A percentile compares a stretch with the other conserved stretches of the same genome.
These are phyloP conservation scores for Penicillium occitanis DNA, from an alignment of 2,329 filamentous ascomycete genomes.

Conservation along the genomic window DNA sequence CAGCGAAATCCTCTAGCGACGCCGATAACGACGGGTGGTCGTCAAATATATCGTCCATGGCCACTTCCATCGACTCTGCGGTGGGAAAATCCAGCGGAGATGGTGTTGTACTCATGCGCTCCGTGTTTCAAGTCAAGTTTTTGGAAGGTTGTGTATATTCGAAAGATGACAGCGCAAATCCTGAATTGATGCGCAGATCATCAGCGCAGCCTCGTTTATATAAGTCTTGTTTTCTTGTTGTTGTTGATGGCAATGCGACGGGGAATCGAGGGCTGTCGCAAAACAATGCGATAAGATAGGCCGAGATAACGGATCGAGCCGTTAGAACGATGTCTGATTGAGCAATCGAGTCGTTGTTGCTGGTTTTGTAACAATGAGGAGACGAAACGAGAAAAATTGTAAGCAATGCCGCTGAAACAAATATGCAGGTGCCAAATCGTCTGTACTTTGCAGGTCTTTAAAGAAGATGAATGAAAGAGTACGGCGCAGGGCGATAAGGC, in stretches of 20 bases:
- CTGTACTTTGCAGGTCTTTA: background rate
- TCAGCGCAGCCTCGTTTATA: slow-evolving; percentile 4
- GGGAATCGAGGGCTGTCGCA: background rate
- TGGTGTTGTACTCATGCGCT: slow-evolving; percentile 21
- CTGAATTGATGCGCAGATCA: background rate
- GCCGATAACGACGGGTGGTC: slow-evolving; percentile 61
- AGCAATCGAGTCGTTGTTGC: background rate
- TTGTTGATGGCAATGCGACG: background rate
- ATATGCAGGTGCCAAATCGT: background rate
- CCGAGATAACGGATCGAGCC: slow-evolving; percentile 6
- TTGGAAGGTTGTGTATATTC: background rate
- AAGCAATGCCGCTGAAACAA: background rate
- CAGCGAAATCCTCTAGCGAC: slow-evolving; percentile 63
- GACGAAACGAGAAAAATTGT: background rate
- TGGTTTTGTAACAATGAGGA: background rate
- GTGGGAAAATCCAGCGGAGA: slow-evolving; percentile 31
- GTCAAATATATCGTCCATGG: slow-evolving; percentile 54
- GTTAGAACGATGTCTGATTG: background rate
- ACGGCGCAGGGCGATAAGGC: slow-evolving; percentile 9
- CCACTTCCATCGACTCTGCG: slow-evolving; percentile 42
- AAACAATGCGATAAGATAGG: slow-evolving; percentile 10
- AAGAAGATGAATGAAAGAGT: slow-evolving; percentile 6
- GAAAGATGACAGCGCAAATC: background rate
- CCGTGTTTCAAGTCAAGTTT: slow-evolving; percentile 6
- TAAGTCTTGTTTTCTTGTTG: too few species aligned